These are phyloP conservation scores for Hordeum marinum DNA, from an alignment of 176 grass and related monocot species.

Conservation along the genomic window DNA sequence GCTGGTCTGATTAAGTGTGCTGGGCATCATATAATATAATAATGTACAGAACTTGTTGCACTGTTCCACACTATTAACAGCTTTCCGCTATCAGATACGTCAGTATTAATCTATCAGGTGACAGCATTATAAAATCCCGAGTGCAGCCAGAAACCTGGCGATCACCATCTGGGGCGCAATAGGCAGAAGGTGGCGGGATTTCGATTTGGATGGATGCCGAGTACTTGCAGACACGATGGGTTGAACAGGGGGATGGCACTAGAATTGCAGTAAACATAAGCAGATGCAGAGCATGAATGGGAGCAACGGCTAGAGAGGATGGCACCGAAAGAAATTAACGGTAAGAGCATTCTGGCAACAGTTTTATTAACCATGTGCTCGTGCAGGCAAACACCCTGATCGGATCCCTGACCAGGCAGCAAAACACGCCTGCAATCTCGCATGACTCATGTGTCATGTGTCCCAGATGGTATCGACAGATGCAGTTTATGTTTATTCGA, in stretches of 20 bases:
- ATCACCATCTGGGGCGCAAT: neutral
- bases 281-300: no score
- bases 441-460: no score
- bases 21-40: neutral
- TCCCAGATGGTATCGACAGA: no score
- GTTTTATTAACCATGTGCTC: no score
- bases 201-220: constrained; percentile 9
- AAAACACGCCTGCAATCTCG: no score
- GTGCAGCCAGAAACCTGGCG: constrained; percentile 8
- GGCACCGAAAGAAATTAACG: no score
- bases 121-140: neutral
- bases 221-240: neutral
- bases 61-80: neutral
- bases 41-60: neutral
- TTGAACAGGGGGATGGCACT: neutral
- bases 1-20: neutral
- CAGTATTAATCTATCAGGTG: neutral
- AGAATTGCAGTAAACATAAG: neutral
- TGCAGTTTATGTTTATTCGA: no score
- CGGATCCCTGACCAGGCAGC: no score
- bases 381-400: no score
- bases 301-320: no score
- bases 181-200: neutral
- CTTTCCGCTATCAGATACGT: neutral
- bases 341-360: no score